A percentile compares a stretch with the other conserved stretches of the same genome.
Conservation (phyloP, 78 protist genomes). For the Bigelowiella natans region DNA sequence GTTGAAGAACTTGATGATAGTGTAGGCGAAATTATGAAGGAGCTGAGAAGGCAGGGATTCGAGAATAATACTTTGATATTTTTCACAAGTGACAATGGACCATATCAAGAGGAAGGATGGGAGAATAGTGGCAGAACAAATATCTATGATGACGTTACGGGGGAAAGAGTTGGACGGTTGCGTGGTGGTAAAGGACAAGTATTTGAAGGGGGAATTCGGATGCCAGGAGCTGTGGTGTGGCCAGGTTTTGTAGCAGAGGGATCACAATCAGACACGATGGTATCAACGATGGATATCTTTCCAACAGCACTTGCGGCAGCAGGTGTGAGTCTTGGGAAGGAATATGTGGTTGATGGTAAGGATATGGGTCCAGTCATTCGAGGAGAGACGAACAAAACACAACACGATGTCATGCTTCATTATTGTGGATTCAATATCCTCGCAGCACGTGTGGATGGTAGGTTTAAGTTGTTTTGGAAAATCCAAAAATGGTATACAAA, state of each 20-base stretch:
- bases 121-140: not conserved
- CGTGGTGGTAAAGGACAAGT: not conserved
- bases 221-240: not conserved
- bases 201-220: not conserved
- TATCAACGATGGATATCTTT: conserved; percentile 8
- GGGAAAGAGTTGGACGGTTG: not conserved
- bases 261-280: not conserved
- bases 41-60: not conserved
- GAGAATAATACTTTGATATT: not conserved
- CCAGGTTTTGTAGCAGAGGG: not conserved
- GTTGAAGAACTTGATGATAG: not conserved
- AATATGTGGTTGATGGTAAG: not conserved
- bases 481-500: not conserved
- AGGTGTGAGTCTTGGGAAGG: not conserved
- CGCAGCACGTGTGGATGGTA: not conserved
- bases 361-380: not conserved
- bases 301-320: not conserved
- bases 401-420: not conserved
- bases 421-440: not conserved
- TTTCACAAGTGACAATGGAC: conserved; percentile 2
- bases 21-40: not conserved
- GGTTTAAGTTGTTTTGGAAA: not conserved
- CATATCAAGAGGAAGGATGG: not conserved
- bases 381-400: not conserved
- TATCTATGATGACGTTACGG: not conserved